Evolutionary conservation across 192 early-diverging fungal species (phyloP).

Genomic region (Paraglomus brasilianum): DNA sequence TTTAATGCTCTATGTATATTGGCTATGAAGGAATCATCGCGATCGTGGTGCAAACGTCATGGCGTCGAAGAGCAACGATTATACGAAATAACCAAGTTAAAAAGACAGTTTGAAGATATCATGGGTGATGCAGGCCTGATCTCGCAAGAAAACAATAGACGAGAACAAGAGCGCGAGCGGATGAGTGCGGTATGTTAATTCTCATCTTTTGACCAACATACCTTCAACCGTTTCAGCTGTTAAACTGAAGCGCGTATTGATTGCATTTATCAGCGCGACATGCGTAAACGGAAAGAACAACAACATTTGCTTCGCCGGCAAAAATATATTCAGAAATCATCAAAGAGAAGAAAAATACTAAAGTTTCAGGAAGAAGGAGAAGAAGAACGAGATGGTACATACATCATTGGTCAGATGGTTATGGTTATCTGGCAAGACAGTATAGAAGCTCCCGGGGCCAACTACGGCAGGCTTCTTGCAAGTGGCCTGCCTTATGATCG

Average conservation of each 20-base stretch:
- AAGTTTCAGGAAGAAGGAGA: conserved; percentile 17
- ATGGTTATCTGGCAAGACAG: too few relatives aligned
- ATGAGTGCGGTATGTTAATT: neutral
- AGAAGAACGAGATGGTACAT: conserved; percentile 5
- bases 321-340: conserved; percentile 27
- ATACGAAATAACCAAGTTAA: conserved; percentile 70
- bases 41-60: conserved; percentile 57
- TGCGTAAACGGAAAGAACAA: conserved; percentile 2
- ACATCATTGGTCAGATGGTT: conserved; percentile 42
- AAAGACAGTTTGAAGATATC: conserved; percentile 62
- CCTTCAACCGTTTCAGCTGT: neutral
- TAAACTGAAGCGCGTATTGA: neutral
- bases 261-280: neutral
- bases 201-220: neutral
- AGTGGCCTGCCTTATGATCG: too few relatives aligned
- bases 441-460: too few relatives aligned
- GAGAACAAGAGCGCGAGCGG: too few relatives aligned
- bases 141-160: too few relatives aligned
- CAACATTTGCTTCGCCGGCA: conserved; percentile 25
- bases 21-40: conserved; percentile 45
- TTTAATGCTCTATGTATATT: conserved; percentile 19
- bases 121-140: conserved; percentile 39
- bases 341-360: conserved; percentile 27
- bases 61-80: conserved; percentile 71
- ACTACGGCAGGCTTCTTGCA: too few relatives aligned